Conservation (phyloP, 225 moss, liverwort and hornwort species). For the Neckera pumila region DNA sequence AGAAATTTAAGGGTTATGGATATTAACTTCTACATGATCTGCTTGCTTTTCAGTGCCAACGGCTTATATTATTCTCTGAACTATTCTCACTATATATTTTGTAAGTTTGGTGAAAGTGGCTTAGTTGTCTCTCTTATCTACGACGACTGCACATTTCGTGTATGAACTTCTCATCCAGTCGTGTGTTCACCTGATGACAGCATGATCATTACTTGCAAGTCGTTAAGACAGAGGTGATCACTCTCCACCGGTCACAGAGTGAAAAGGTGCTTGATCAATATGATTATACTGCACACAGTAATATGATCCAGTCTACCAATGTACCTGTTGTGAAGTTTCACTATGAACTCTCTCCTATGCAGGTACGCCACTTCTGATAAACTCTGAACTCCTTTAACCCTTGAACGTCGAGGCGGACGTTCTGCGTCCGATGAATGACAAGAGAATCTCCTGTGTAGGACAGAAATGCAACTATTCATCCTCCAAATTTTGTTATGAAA, state of each 20-base stretch:
- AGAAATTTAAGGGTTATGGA: not conserved
- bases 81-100: not conserved
- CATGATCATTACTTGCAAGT: slow-evolving; percentile 85
- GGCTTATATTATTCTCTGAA: not conserved
- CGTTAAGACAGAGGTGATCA: slow-evolving; percentile 70
- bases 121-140: not conserved
- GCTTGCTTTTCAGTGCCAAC: not conserved
- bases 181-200: slow-evolving; percentile 9
- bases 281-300: slow-evolving; percentile 74
- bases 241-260: slow-evolving; percentile 40
- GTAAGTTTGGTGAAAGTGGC: not conserved
- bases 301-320: slow-evolving; percentile 49
- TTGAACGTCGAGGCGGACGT: no score
- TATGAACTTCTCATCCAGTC: not conserved
- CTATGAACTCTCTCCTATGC: slow-evolving; percentile 64
- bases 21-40: not conserved
- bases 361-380: slow-evolving; percentile 14
- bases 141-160: not conserved
- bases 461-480: no score
- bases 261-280: slow-evolving; percentile 55
- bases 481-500: no score
- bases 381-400: not conserved
- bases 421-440: no score
- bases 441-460: no score
- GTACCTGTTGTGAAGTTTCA: slow-evolving; percentile 78